Base-by-base conservation (phyloP, 345 rosid genomes). In the Arabidopsis thaliana region DNA sequence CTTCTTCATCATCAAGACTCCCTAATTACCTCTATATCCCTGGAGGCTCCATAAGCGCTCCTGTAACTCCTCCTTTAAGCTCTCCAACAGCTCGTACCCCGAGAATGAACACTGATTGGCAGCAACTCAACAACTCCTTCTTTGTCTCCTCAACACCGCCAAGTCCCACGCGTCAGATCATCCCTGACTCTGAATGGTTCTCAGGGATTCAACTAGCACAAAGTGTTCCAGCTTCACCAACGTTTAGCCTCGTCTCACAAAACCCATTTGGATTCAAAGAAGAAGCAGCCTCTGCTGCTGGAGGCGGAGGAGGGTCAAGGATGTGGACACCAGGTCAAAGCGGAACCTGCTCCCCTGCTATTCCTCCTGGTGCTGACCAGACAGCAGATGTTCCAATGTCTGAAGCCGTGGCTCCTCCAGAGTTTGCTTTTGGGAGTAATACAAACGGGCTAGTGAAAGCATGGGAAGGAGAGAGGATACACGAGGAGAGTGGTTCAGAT, bases 381-480 rank as follows among this genome's bases (percentile, higher is more conserved):
- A 87, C 86, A 41, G 82, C 88, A 13, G 98, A 96, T 83, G 88
- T 93, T 58, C 97, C 94, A 48, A 88, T 89, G 89, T 75, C 93
- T 40, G 96, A 88, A 72, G 85, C 81, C 2, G 77, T 89, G 1
- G 62, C 72, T 78, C 69, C 77, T 59, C 87, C 84, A 49, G 99
- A 96, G 82, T 96, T 96, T 74, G 97, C 98, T 24, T 96, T 96
- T 12, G 94, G 99, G 22, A 85, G 86, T 76, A 82, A 84, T 63
- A 63, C 82, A 65, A 78, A 78, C 2, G 98, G 96, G 25, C 72
- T 91, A 52, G 97, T 96, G 69, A 96, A 96, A 79, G 90, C 99
- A 9, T 96, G 99, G 98, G 97, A 93, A 88, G 99, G 99, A 56
- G 99, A 96, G 84, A 87, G 93, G 75, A 90, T 95, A 58, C 98